Conservation (phyloP, 2,329 filamentous ascomycete species). For the Verticillium nubilum region DNA sequence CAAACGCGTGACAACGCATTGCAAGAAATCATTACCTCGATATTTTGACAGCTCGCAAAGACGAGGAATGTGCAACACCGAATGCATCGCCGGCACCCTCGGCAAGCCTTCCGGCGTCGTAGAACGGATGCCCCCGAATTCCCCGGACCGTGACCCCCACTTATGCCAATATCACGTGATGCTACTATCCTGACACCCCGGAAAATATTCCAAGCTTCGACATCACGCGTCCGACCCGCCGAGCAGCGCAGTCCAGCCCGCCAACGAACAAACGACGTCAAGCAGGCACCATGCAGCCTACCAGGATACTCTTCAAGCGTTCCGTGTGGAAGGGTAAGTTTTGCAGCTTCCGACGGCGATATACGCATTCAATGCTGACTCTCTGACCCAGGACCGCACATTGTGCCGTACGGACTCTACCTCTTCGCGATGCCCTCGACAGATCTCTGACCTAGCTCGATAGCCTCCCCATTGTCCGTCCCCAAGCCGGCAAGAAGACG, state of each 20-base stretch:
- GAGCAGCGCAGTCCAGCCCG: not conserved
- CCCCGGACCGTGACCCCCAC: not conserved
- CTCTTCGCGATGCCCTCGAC: slow-evolving; percentile 15
- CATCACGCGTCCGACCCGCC: not conserved
- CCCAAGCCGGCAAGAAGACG: slow-evolving; percentile 54
- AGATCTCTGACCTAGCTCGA: slow-evolving; percentile 9
- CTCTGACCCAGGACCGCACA: slow-evolving; percentile 37
- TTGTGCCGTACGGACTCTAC: slow-evolving; percentile 42
- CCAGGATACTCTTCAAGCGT: slow-evolving; percentile 62
- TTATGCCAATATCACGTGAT: slow-evolving; percentile 5
- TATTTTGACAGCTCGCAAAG: not conserved
- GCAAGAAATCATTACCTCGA: too few relatives aligned
- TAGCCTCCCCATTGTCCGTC: slow-evolving; percentile 60
- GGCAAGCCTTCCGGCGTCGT: not conserved
- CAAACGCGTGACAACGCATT: too few relatives aligned
- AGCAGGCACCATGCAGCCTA: slow-evolving; percentile 58
- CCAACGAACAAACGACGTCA: slow-evolving; percentile 2
- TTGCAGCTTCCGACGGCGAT: slow-evolving; percentile 14
- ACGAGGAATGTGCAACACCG: too few relatives aligned
- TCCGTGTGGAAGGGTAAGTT: slow-evolving; percentile 81
- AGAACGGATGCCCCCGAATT: not conserved
- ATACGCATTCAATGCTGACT: not conserved
- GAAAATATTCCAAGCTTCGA: slow-evolving; percentile 7
- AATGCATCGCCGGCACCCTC: not conserved
- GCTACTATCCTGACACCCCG: slow-evolving; percentile 2